Percentiles rank a stretch among this genome's conserved stretches.
These are phyloP conservation scores for Pezicula neosporulosa DNA, from an alignment of 2,329 filamentous ascomycete genomes.

Conservation along the genomic window DNA sequence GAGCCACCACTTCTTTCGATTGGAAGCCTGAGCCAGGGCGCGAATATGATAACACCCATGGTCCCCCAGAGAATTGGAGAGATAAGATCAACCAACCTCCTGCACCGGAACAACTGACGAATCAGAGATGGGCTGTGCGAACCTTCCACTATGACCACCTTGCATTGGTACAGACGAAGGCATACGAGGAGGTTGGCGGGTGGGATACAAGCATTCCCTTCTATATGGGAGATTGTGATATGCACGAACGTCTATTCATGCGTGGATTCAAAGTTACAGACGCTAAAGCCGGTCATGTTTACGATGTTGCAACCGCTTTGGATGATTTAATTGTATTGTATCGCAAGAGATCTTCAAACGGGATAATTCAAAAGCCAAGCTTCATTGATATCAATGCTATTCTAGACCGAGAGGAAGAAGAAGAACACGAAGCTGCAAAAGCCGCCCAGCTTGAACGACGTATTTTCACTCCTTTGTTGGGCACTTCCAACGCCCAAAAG, in stretches of 20 bases:
- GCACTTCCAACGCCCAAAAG: neutral
- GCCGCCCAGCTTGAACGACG: neutral
- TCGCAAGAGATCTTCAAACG: slow-evolving; percentile 29
- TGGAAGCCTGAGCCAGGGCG: neutral
- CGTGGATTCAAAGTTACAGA: slow-evolving; percentile 37
- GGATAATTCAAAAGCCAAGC: slow-evolving; percentile 17
- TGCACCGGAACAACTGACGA: neutral
- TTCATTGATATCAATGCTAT: slow-evolving; percentile 24
- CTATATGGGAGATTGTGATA: slow-evolving; percentile 53
- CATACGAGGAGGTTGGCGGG: slow-evolving; percentile 39
- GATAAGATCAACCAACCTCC: neutral
- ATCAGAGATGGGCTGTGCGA: slow-evolving; percentile 38
- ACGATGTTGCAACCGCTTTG: slow-evolving; percentile 39
- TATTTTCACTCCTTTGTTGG: neutral
- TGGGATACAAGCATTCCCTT: slow-evolving; percentile 55
- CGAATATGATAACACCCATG: neutral
- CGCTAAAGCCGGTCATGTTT: slow-evolving; percentile 36
- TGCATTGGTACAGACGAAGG: slow-evolving; percentile 48
- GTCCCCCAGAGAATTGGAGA: neutral
- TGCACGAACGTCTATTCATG: slow-evolving; percentile 43
- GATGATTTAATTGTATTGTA: slow-evolving; percentile 40
- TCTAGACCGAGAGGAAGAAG: slow-evolving; percentile 4
- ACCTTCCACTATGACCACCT: slow-evolving; percentile 55
- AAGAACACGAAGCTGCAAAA: neutral
- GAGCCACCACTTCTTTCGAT: neutral